Percentiles rank a stretch among this genome's conserved stretches.
These are phyloP conservation scores for Stephania japonica DNA, from an alignment of 164 flowering plant genomes.

Conservation along the genomic window DNA sequence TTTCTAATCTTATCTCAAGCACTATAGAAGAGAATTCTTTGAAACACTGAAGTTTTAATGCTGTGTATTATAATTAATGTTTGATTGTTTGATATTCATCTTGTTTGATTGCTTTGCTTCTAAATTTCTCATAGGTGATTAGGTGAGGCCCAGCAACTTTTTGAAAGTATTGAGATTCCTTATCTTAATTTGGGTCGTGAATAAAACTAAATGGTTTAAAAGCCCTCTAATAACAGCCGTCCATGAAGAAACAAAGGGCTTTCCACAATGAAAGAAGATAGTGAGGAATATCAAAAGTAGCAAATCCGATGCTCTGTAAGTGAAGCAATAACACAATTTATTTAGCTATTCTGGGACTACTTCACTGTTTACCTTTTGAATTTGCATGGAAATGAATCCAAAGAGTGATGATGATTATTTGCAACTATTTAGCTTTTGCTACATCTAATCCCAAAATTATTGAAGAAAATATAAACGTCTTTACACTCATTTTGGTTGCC, in stretches of 20 bases:
- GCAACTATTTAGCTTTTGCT: neutral
- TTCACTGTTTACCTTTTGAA: neutral
- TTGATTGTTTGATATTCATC: neutral
- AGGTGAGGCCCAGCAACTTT: conserved; percentile 4
- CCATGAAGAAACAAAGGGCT: conserved; percentile 22
- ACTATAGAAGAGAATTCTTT: no score
- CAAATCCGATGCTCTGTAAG: neutral
- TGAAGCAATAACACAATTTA: neutral
- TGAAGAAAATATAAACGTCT: no score
- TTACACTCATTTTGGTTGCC: no score
- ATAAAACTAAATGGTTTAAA: neutral
- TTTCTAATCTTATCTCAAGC: no score
- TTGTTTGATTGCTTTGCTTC: neutral
- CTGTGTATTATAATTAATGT: no score
- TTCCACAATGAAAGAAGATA: conserved; percentile 14
- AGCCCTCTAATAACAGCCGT: conserved; percentile 9
- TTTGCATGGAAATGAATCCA: neutral
- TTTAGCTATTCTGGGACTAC: neutral
- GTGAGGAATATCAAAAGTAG: neutral
- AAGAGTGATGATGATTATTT: neutral
- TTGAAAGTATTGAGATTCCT: neutral
- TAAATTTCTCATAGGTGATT: neutral
- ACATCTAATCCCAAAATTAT: no score
- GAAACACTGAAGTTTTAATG: no score
- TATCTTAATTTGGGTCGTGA: neutral